Base-by-base conservation (phyloP, 148 eudicot genomes). In the Fagopyrum tataricum region DNA sequence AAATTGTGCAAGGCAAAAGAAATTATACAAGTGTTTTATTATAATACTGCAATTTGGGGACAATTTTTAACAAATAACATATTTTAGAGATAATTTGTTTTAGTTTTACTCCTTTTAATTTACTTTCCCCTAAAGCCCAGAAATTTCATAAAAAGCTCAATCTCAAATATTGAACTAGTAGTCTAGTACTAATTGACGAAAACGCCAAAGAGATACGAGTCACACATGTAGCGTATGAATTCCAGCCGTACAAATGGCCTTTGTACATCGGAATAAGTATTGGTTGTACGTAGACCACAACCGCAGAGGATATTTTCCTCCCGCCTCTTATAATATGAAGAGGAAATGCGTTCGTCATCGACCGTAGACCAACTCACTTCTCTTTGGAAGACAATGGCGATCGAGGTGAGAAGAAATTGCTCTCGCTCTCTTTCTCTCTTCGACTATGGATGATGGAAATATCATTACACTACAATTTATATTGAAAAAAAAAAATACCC, bases 371-470 rank as follows among this genome's bases (percentile, higher is more conserved):
- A 58, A 23, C 20, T 20, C 24, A 55, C 10, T 24, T 37, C 70
- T 43, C 31, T 52, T 15, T 37, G 49, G 7, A 39, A 17, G 21
- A 53, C 20, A 31, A 73, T 78, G 72, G 76, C 83, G 40, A 71
- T 83, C 51, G 77, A 80, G 83, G 85, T 83, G 26, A 75, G 73
- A 76, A 17, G 37, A 64, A 31, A 14, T 39, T 37, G 49, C 39
- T 15, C 15, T 64, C 6, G 55, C 23, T 9, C 55, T 20, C 2
- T 51, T 64, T 21, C 40, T 20, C 73, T 31, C 44, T 9, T 9
- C 9, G 49, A 46, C 39, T 0, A 6, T 37, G 18, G 20, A 40
- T 53, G 14, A 46, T 67, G 31, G 20, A 51, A 53, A 18, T 68
- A 46, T 46, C 49, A 46, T 8, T 20, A 18, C 31, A 23, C 72